phyloP scores from a whole-genome alignment of 345 rosid species.

The Pseudoturritis turrita region DNA sequence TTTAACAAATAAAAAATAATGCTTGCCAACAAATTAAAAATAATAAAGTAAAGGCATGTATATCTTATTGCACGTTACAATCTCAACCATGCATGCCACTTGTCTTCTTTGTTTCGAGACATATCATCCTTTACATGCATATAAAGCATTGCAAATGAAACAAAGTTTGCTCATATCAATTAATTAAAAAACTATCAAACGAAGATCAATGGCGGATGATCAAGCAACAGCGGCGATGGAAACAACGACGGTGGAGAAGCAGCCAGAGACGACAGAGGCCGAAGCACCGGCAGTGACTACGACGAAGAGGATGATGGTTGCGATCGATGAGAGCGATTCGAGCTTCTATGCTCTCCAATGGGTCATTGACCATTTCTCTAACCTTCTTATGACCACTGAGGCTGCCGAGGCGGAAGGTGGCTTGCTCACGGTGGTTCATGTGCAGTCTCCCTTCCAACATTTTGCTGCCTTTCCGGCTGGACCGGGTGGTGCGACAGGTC shows the following conservation, averaged over 20 bases:
- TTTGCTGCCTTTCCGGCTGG: conserved; percentile 34
- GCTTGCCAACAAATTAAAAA: too few species aligned
- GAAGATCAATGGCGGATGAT: conserved; percentile 18
- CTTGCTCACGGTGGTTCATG: conserved; percentile 40
- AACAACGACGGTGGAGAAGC: conserved; percentile 19
- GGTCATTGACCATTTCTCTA: conserved; percentile 33
- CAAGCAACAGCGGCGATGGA: conserved; percentile 7
- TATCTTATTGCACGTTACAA: conserved; percentile 20
- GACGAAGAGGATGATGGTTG: conserved; percentile 42
- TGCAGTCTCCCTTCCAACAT: conserved; percentile 37
- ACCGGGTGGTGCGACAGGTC: conserved; percentile 43
- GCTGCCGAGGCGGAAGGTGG: conserved; percentile 19
- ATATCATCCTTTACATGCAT: conserved; percentile 23
- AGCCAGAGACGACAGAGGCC: conserved; percentile 14
- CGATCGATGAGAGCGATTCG: conserved; percentile 44
- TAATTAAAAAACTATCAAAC: neutral
- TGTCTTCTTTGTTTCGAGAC: neutral
- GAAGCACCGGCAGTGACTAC: neutral
- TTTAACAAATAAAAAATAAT: neutral
- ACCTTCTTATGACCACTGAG: conserved; percentile 14
- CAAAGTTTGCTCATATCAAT: neutral
- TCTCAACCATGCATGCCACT: conserved; percentile 17
- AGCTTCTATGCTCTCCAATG: conserved; percentile 39
- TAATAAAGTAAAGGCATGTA: neutral
- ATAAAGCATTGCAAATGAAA: neutral